Percentiles rank a stretch among this genome's conserved stretches.
These are phyloP conservation scores for Trichocomaceae sp. DNA, from an alignment of 2,329 filamentous ascomycete species.

Conservation along the genomic window DNA sequence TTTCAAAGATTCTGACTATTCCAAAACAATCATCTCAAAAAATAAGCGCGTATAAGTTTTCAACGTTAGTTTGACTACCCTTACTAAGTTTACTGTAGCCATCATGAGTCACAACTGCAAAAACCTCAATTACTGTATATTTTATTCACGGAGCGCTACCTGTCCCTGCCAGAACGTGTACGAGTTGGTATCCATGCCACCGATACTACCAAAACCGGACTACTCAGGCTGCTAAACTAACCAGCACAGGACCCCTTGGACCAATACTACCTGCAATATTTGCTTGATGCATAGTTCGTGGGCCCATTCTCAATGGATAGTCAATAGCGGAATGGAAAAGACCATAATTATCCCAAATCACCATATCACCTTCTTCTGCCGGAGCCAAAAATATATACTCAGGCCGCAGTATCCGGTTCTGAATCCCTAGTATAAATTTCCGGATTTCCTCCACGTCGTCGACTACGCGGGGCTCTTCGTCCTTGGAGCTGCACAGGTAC, in stretches of 20 bases:
- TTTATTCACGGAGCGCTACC: no score
- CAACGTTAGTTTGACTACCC: no score
- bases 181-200: no score
- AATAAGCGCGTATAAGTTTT: no score
- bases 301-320: conserved; percentile 34
- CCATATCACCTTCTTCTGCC: conserved; percentile 40
- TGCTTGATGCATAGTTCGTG: conserved; percentile 43
- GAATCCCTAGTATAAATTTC: conserved; percentile 2
- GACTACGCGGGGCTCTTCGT: not conserved
- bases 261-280: conserved; percentile 35
- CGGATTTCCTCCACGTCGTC: conserved; percentile 8
- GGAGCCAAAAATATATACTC: conserved; percentile 38
- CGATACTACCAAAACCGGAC: no score
- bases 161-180: no score
- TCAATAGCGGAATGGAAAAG: conserved; percentile 41
- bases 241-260: conserved; percentile 22
- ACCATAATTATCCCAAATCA: conserved; percentile 42
- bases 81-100: no score
- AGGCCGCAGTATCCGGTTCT: conserved; percentile 20
- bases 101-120: no score
- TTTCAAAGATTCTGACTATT: no score
- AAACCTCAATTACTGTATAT: no score
- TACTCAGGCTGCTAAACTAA: not conserved
- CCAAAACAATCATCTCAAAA: no score
- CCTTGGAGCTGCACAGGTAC: conserved; percentile 2